Evolutionary conservation across 2,329 filamentous ascomycete species (phyloP).

Genomic region (Nigrospora oryzae): DNA sequence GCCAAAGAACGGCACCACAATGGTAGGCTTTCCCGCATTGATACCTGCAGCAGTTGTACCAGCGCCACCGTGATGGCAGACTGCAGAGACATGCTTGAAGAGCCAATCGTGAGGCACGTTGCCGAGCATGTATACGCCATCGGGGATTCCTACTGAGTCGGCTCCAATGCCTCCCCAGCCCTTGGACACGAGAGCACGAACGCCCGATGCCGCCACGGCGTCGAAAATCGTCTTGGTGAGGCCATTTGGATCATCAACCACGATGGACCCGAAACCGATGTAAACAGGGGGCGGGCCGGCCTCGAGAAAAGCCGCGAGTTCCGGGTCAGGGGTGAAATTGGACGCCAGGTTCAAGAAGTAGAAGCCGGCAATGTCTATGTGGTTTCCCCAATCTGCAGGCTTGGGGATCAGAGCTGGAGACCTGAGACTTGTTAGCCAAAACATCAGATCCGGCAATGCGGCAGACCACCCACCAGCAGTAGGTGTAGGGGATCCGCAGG

Average conservation of each 20-base stretch:
- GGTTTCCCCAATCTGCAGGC: conserved; percentile 43
- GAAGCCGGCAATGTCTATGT: conserved; percentile 45
- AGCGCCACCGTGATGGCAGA: conserved; percentile 82
- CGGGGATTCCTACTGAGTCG: conserved; percentile 60
- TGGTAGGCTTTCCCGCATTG: conserved; percentile 67
- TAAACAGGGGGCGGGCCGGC: conserved; percentile 41
- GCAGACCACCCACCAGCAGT: conserved; percentile 59
- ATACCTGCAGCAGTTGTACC: conserved; percentile 87
- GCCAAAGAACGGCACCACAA: conserved; percentile 81
- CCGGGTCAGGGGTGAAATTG: conserved; percentile 21
- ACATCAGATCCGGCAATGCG: too few species aligned
- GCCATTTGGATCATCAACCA: conserved; percentile 37
- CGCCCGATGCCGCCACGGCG: conserved; percentile 35
- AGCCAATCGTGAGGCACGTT: conserved; percentile 87
- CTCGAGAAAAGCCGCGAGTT: conserved; percentile 30
- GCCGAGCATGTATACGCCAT: conserved; percentile 74
- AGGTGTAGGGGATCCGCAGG: conserved; percentile 75
- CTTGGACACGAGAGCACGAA: conserved; percentile 76
- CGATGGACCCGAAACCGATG: conserved; percentile 49
- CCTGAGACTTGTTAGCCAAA: conserved; percentile 9
- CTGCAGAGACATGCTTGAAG: conserved; percentile 70
- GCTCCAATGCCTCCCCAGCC: conserved; percentile 82
- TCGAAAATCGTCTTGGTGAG: conserved; percentile 36
- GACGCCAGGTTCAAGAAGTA: conserved; percentile 38
- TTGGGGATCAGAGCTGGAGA: conserved; percentile 38